Evolutionary conservation across 106 monocot species (phyloP).

Genomic region (Phalaenopsis aphrodite): DNA sequence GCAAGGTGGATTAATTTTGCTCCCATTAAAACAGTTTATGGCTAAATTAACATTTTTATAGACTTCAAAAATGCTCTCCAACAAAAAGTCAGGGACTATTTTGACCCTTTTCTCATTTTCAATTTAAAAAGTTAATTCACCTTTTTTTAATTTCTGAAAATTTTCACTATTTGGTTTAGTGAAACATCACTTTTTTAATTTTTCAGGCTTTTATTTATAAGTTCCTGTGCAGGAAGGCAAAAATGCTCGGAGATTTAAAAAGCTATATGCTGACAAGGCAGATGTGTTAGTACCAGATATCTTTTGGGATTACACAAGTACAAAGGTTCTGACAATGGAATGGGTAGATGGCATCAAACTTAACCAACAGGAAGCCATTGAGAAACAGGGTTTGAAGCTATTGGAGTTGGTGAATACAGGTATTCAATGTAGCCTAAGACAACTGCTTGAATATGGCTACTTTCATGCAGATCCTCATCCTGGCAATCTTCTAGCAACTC

Average conservation of each 20-base stretch:
- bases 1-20: no score
- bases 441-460: constrained; percentile 94
- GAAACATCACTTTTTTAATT: neutral
- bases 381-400: constrained; percentile 81
- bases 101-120: neutral
- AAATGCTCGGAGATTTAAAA: constrained; percentile 95
- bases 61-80: no score
- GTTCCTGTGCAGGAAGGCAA: constrained; percentile 76
- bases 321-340: constrained; percentile 98
- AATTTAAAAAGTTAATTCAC: neutral
- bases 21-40: no score
- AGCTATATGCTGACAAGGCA: constrained; percentile 94
- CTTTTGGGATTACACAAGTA: constrained; percentile 97
- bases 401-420: constrained; percentile 91
- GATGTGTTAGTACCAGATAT: constrained; percentile 95
- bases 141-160: neutral
- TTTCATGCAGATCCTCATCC: constrained; percentile 99
- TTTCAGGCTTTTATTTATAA: constrained; percentile 5
- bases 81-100: no score
- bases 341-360: constrained; percentile 95
- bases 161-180: neutral
- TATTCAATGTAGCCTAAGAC: constrained; percentile 95
- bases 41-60: no score
- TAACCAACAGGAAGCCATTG: constrained; percentile 90
- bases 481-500: constrained; percentile 93